These are phyloP conservation scores for Mortierella sp. DNA, from an alignment of 371 early-diverging fungal genomes.

Conservation along the genomic window DNA sequence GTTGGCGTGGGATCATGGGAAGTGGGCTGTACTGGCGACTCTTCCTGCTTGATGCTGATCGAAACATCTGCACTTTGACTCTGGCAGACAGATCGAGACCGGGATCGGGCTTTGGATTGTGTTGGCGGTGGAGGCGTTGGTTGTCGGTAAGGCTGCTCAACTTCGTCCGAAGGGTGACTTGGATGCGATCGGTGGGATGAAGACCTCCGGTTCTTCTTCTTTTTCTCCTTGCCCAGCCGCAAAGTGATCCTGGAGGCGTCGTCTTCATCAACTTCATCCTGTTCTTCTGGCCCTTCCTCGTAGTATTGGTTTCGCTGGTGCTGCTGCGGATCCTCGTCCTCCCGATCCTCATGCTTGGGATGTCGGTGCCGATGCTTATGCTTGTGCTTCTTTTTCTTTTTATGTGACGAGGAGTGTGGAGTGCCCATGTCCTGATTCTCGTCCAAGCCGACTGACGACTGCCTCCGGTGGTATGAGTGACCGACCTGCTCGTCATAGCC, in stretches of 20 bases:
- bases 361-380: conserved; percentile 52
- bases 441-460: not conserved
- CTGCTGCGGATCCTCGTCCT: not conserved
- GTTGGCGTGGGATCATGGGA: not conserved
- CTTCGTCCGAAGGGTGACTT: conserved; percentile 9
- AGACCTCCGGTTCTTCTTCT: conserved; percentile 12
- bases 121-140: conserved; percentile 1
- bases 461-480: conserved; percentile 12
- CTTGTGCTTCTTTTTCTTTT: conserved; percentile 56
- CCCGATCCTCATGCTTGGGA: conserved; percentile 22
- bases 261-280: not conserved
- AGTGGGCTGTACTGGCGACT: not conserved
- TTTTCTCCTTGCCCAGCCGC: conserved; percentile 20
- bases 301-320: not conserved
- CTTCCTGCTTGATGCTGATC: conserved; percentile 33
- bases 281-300: conserved; percentile 5
- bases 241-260: conserved; percentile 30
- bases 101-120: conserved; percentile 16
- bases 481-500: conserved; percentile 1
- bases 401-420: conserved; percentile 17
- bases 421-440: conserved; percentile 24
- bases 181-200: conserved; percentile 12
- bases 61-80: not conserved
- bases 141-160: not conserved
- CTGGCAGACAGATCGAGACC: conserved; percentile 30